Base-by-base conservation (phyloP, 306 rosid species). In the Leucaena leucocephala region DNA sequence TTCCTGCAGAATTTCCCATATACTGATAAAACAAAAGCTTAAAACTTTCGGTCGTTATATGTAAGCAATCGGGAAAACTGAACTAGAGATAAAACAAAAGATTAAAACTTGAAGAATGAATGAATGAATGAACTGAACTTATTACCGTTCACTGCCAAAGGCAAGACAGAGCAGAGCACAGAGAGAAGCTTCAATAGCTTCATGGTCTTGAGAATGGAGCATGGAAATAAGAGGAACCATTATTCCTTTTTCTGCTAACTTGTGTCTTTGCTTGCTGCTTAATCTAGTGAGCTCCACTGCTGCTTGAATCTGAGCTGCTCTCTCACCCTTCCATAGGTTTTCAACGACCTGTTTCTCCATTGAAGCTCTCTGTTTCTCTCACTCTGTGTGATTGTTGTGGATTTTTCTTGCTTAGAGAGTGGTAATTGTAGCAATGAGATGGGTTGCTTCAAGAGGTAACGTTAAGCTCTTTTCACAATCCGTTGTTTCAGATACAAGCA, bases 401-500 rank as follows among this genome's bases (percentile, higher is more conserved):
- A 45, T 54, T 76, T 36, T 22, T 74, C 13, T 76, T 42, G 71
- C 78, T 54, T 82, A 67, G 84, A 80, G 8, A 81, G 83, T 44
- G 71, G 68, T 75, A 77, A 79, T 72, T 80, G 80, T 83, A 81
- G 86, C 85, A 82, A 58, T 45, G 74, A 83, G 89, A 78, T 65
- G 78, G 94, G 89, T 89, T 89, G 94, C 96, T 93, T 90, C 85
- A 81, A 82, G 90, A 90, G 81, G 84, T 76, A 88, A 81, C 70
- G 65, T 85, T 85, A 80, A 68, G 90, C 85, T 88, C 88, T 90
- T 83, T 83, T 85, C 78, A 77, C 83, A 91, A 90, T 90, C 89
- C 98, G 62, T 93, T 93, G 92, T 93, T 93, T 93, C 91, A 91
- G 80, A 81, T 22, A 73, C 85, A 93, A 93, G 97, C 96, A 91